Evolutionary conservation across 768 basidiomycete genomes (phyloP).

Genomic region (Hericium rajendrae): DNA sequence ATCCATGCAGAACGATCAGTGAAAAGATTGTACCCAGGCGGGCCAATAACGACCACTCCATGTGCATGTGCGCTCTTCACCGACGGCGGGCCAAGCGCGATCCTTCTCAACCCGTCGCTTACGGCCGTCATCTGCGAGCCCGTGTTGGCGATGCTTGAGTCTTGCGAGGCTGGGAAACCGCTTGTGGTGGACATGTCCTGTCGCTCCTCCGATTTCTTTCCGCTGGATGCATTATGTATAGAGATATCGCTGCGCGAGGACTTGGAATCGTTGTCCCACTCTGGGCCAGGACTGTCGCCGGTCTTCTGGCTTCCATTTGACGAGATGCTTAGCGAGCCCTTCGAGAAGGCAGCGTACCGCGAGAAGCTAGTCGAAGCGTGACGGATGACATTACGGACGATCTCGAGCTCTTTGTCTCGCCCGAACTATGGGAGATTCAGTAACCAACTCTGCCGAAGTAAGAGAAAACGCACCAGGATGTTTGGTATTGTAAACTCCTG

Average conservation of each 20-base stretch:
- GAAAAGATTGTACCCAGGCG: slow-evolving; percentile 41
- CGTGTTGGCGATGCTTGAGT: slow-evolving; percentile 5
- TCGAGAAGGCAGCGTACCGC: slow-evolving; percentile 34
- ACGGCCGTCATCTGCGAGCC: slow-evolving; percentile 19
- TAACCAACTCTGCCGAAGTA: not conserved
- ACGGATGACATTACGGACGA: slow-evolving; percentile 52
- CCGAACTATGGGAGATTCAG: slow-evolving; percentile 38
- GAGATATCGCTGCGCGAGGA: slow-evolving; percentile 32
- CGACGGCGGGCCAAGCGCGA: slow-evolving; percentile 33
- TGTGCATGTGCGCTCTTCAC: slow-evolving; percentile 40
- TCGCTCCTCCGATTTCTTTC: not conserved
- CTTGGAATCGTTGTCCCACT: slow-evolving; percentile 25
- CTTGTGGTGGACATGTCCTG: not conserved
- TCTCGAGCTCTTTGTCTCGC: slow-evolving; percentile 60
- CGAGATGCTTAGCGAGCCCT: slow-evolving; percentile 30
- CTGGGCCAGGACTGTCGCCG: slow-evolving; percentile 9
- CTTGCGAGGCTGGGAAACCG: not conserved
- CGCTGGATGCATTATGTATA: not conserved
- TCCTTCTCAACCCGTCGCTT: slow-evolving; percentile 35
- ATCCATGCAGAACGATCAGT: not conserved
- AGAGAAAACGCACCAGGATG: slow-evolving; percentile 38
- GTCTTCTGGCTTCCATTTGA: slow-evolving; percentile 26
- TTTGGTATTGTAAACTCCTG: slow-evolving; percentile 67
- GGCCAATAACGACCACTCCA: slow-evolving; percentile 51
- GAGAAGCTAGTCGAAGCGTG: slow-evolving; percentile 50